These are phyloP conservation scores for Taxillus chinensis DNA, from an alignment of 164 flowering plant species.

Conservation along the genomic window DNA sequence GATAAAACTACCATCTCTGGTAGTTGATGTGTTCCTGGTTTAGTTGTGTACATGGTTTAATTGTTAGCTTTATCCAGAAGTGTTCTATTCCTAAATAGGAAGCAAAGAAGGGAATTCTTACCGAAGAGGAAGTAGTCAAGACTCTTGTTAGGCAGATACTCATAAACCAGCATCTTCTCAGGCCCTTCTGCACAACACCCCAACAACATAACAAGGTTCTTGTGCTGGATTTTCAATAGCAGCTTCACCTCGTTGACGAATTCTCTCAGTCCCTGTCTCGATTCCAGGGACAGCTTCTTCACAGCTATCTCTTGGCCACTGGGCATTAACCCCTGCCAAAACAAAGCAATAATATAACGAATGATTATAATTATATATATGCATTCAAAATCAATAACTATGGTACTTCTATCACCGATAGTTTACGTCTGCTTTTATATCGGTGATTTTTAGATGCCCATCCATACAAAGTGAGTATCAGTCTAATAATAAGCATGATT, in stretches of 20 bases:
- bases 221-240: slow-evolving; percentile 52
- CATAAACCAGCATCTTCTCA: slow-evolving; percentile 76
- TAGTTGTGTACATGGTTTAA: too few species aligned
- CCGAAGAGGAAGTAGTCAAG: slow-evolving; percentile 65
- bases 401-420: not conserved
- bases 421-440: too few species aligned
- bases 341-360: not conserved
- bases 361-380: not conserved
- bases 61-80: too few species aligned
- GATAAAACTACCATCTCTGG: too few species aligned
- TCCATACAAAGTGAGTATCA: too few species aligned
- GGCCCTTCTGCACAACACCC: slow-evolving; percentile 73
- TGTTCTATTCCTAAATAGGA: too few species aligned
- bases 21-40: too few species aligned
- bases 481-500: too few species aligned
- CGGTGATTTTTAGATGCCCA: too few species aligned
- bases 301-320: slow-evolving; percentile 70
- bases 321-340: slow-evolving; percentile 51
- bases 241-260: slow-evolving; percentile 72
- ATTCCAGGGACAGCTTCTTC: slow-evolving; percentile 47
- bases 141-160: slow-evolving; percentile 66
- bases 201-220: slow-evolving; percentile 50
- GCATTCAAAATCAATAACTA: not conserved
- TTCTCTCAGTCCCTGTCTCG: slow-evolving; percentile 63
- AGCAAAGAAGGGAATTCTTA: slow-evolving; percentile 11